Percentiles rank a stretch among this genome's conserved stretches.
Evolutionary conservation across 2,329 filamentous ascomycete genomes (phyloP).

Genomic region (Teratosphaeria pseudoeucalypti): DNA sequence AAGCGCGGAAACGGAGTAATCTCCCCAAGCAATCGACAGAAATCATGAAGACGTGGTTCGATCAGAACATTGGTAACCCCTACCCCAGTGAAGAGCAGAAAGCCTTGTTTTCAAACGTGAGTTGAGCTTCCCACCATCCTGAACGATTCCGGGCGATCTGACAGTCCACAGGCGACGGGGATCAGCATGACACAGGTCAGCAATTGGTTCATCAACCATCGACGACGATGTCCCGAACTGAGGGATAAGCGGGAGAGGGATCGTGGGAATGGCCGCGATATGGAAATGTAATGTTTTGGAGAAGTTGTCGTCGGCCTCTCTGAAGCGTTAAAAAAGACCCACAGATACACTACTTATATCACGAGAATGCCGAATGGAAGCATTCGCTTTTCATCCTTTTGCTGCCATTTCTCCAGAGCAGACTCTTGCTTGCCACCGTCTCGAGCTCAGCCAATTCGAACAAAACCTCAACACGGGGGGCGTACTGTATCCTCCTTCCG

Average conservation of each 20-base stretch:
- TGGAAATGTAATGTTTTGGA: not conserved
- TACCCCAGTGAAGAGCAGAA: slow-evolving; percentile 31
- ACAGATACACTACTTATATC: not conserved
- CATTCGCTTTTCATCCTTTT: not conserved
- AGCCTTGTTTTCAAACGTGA: slow-evolving; percentile 24
- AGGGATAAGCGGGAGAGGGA: slow-evolving; percentile 26
- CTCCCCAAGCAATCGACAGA: slow-evolving; percentile 29
- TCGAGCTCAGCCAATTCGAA: not conserved
- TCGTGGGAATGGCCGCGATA: slow-evolving; percentile 1
- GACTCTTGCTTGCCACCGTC: not conserved
- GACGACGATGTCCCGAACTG: slow-evolving; percentile 27
- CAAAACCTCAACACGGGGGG: not conserved
- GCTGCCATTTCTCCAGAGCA: too few relatives aligned
- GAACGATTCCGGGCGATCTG: not conserved
- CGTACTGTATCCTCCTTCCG: not conserved
- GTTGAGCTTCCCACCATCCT: slow-evolving; percentile 1
- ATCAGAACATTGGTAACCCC: slow-evolving; percentile 28
- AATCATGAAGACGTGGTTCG: slow-evolving; percentile 32
- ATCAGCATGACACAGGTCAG: slow-evolving; percentile 32
- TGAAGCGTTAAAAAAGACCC: not conserved
- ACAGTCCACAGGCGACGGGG: slow-evolving; percentile 19
- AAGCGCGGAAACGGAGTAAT: slow-evolving; percentile 28
- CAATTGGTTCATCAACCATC: slow-evolving; percentile 32
- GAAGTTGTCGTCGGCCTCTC: not conserved
- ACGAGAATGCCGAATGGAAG: not conserved